A percentile compares a stretch with the other conserved stretches of the same genome.
Conservation (phyloP, 192 early-diverging fungal species). For the Gamsiella multidivaricata region DNA sequence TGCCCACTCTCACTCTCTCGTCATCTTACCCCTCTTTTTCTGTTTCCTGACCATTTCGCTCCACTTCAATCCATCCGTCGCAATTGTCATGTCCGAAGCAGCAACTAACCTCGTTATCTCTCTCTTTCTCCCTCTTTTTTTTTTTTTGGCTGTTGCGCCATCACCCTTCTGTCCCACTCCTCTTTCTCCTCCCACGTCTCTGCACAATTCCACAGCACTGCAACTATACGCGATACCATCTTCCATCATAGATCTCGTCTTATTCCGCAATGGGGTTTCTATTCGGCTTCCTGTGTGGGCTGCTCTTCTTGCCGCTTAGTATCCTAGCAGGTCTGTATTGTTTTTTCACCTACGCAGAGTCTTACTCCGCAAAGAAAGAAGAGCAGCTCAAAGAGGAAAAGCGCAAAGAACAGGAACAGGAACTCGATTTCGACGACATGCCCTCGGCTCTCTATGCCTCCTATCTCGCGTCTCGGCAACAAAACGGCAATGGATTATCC, state of each 20-base stretch:
- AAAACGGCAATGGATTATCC: conserved; percentile 7
- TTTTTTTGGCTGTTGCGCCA: not conserved
- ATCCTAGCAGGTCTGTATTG: conserved; percentile 23
- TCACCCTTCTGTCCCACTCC: not conserved
- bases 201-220: not conserved
- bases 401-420: conserved; percentile 15
- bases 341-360: conserved; percentile 47
- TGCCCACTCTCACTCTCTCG: not conserved
- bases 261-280: conserved; percentile 32
- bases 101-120: too few relatives aligned
- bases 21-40: not conserved
- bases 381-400: conserved; percentile 8
- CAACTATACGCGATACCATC: not conserved
- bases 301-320: conserved; percentile 35
- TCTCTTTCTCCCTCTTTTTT: conserved; percentile 4
- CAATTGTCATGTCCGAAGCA: too few relatives aligned
- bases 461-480: conserved; percentile 3
- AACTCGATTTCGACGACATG: conserved; percentile 34
- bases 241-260: not conserved
- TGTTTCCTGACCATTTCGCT: not conserved
- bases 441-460: conserved; percentile 40
- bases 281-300: conserved; percentile 40
- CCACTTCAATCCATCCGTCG: too few relatives aligned
- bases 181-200: not conserved
- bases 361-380: conserved; percentile 22